A percentile compares a stretch with the other conserved stretches of the same genome.
These are phyloP conservation scores for Neurospora sp. DNA, from an alignment of 495 filamentous ascomycete genomes.

Conservation along the genomic window DNA sequence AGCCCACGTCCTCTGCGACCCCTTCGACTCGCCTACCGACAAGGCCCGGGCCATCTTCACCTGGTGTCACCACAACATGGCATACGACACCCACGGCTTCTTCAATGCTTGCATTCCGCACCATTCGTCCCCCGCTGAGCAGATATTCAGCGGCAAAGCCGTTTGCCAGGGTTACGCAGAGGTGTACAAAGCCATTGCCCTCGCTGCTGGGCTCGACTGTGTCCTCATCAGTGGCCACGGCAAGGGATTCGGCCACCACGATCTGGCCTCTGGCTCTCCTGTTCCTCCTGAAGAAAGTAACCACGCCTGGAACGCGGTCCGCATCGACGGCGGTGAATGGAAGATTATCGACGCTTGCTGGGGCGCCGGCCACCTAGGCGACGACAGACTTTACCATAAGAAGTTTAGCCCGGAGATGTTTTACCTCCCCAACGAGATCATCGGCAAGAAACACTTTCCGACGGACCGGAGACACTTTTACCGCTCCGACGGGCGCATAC, in stretches of 20 bases:
- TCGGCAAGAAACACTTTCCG: slow-evolving; percentile 74
- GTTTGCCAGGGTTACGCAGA: slow-evolving; percentile 89
- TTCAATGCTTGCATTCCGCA: slow-evolving; percentile 54
- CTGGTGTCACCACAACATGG: slow-evolving; percentile 90
- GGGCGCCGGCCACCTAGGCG: slow-evolving; percentile 65
- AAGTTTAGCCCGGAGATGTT: slow-evolving; percentile 63
- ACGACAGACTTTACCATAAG: slow-evolving; percentile 45
- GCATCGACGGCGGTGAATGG: slow-evolving; percentile 77
- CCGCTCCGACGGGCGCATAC: slow-evolving; percentile 38
- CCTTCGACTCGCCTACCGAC: slow-evolving; percentile 73
- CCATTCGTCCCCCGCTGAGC: slow-evolving; percentile 50
- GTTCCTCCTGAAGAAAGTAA: slow-evolving; percentile 47
- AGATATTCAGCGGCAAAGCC: slow-evolving; percentile 62
- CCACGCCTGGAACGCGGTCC: slow-evolving; percentile 89
- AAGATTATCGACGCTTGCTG: slow-evolving; percentile 88
- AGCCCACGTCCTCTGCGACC: slow-evolving; percentile 62
- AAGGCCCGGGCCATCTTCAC: slow-evolving; percentile 88
- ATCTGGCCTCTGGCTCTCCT: slow-evolving; percentile 41
- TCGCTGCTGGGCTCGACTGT: slow-evolving; percentile 60
- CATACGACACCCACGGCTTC: slow-evolving; percentile 70
- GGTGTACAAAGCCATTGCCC: slow-evolving; percentile 66
- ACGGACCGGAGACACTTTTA: slow-evolving; percentile 55
- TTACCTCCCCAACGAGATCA: slow-evolving; percentile 69
- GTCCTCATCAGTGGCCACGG: slow-evolving; percentile 69
- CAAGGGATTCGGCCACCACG: slow-evolving; percentile 67